A percentile compares a stretch with the other conserved stretches of the same genome.
Evolutionary conservation across 176 grass and related monocot genomes (phyloP).

Genomic region (Lolium rigidum): DNA sequence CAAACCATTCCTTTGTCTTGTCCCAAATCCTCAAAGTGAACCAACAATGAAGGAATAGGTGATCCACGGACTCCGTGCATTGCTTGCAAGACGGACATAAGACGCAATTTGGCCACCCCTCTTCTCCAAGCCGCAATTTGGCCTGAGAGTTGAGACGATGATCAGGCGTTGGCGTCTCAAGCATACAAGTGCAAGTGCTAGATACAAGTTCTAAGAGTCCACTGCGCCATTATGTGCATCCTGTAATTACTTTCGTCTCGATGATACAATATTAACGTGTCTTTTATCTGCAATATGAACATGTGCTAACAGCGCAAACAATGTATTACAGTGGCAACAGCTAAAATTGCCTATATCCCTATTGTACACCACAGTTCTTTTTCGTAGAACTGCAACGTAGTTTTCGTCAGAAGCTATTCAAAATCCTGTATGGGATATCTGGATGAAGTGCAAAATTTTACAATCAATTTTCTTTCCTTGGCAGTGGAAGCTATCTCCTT

Average conservation of each 20-base stretch:
- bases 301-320: slow-evolving; percentile 30
- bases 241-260: slow-evolving; percentile 25
- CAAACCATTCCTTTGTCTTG: too few species aligned
- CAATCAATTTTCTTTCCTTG: background rate
- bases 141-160: too few species aligned
- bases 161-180: too few species aligned
- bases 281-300: background rate
- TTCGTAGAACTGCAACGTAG: slow-evolving; percentile 32
- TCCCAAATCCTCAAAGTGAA: too few species aligned
- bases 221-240: background rate
- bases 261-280: slow-evolving; percentile 16
- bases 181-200: too few species aligned
- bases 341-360: slow-evolving; percentile 51
- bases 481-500: slow-evolving; percentile 5
- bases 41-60: too few species aligned
- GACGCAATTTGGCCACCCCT: too few species aligned
- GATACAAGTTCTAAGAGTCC: too few species aligned
- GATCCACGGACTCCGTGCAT: too few species aligned
- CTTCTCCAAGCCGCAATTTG: too few species aligned
- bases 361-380: slow-evolving; percentile 44
- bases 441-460: slow-evolving; percentile 32
- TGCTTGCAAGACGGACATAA: too few species aligned
- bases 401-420: slow-evolving; percentile 36
- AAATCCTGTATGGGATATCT: slow-evolving; percentile 42
- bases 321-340: slow-evolving; percentile 53